Conservation (phyloP, 1,284 basidiomycete species). For the Tetrapyrgos nigripes region DNA sequence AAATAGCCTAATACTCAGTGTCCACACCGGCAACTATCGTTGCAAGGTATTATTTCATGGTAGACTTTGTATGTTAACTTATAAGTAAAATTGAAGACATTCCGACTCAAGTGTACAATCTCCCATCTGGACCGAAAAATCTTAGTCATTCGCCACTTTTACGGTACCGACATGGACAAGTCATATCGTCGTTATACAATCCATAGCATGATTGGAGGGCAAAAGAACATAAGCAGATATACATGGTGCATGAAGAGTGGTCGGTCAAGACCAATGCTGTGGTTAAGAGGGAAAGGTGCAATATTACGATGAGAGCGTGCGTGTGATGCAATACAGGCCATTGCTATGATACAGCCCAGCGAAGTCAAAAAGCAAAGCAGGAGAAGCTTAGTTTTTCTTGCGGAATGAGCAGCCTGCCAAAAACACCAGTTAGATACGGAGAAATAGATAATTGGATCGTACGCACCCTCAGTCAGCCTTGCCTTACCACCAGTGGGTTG, state of each 20-base stretch:
- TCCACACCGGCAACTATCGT: too few species aligned
- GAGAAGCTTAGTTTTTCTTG: constrained; percentile 74
- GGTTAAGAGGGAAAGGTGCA: not conserved
- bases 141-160: not conserved
- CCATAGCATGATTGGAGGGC: constrained; percentile 1
- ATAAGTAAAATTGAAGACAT: too few species aligned
- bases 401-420: constrained; percentile 83
- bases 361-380: constrained; percentile 22
- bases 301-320: constrained; percentile 1
- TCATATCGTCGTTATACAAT: not conserved
- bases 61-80: too few species aligned
- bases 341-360: not conserved
- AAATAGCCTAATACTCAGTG: too few species aligned
- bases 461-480: constrained; percentile 95
- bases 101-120: too few species aligned
- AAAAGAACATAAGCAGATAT: not conserved
- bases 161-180: not conserved
- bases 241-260: not conserved
- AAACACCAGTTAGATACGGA: constrained; percentile 6
- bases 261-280: not conserved
- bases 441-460: constrained; percentile 5
- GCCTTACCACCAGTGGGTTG: constrained; percentile 99
- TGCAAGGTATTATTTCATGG: too few species aligned
- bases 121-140: not conserved
- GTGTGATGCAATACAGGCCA: not conserved